Evolutionary conservation across 2,329 filamentous ascomycete species (phyloP), one percentile per base, ranked within the genome.

Genomic region (Diaporthe destruens): DNA sequence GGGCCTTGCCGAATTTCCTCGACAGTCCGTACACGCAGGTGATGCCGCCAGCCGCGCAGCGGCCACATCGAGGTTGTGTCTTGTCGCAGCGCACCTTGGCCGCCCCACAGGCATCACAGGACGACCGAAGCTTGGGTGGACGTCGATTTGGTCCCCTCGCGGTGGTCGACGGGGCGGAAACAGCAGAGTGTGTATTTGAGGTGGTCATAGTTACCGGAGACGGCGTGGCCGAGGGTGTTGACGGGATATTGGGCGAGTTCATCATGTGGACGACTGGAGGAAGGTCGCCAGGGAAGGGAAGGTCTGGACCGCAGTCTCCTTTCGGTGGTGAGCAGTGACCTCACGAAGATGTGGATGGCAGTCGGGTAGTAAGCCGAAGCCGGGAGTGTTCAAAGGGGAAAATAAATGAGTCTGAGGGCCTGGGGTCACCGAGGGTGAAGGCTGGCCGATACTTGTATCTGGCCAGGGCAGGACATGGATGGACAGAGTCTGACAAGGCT

Each of bases 21-120:
- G 72, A 74, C 18, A 74, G 53, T 1, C 72, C 72, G 23, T 74
- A 74, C 34, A 74, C 72, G 53, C 72, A 74, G 53, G 69, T 70
- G 51, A 74, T 67, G 14, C 72, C 72, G 11, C 72, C 72, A 16
- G 72, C 72, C 12, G 71, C 70, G 51, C 72, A 74, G 2, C 72
- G 72, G 34, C 72, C 72, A 59, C 72, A 74, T n/a, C 66, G 70
- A 6, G 70, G 72, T 23, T 74, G 72, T 14, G 70, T 74, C 72
- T 74, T 74, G 72, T 74, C 72, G 25, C 72, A 74, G 44, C 72
- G 72, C 29, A 74, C 72, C 66, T 74, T 74, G 34, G 72, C 72
- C 44, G 72, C 72, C n/a, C 72, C 72, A 20, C 72, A 74, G n/a
- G 72, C 72, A 72, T 74, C 72, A 44, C 72, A 74, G 9, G 72